Evolutionary conservation across 2,329 filamentous ascomycete species (phyloP).

Genomic region (Aureobasidium pullulans): DNA sequence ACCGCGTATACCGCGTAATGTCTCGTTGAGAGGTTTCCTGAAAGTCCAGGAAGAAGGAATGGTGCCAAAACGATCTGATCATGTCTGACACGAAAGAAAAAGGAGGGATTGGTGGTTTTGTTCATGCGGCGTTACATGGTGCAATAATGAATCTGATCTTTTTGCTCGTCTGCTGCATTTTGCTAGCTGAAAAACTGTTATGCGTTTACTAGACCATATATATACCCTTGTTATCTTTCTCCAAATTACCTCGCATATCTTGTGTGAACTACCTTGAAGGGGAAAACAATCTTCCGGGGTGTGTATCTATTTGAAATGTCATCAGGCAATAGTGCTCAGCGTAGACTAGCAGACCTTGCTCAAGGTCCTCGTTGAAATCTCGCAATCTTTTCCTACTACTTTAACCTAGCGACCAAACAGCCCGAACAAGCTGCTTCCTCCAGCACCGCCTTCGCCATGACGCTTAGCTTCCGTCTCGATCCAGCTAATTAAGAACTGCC

Average conservation of each 20-base stretch:
- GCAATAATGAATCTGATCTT: neutral
- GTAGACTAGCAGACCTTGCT: too few relatives aligned
- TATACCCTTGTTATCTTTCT: neutral
- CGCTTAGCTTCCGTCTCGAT: slow-evolving; percentile 40
- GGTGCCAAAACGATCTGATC: neutral
- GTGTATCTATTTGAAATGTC: too few relatives aligned
- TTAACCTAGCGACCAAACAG: slow-evolving; percentile 16
- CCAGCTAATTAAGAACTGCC: slow-evolving; percentile 39
- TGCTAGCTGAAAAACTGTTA: neutral
- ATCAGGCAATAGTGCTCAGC: too few relatives aligned
- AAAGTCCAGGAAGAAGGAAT: neutral
- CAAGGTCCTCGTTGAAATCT: too few relatives aligned
- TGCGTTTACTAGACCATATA: slow-evolving; percentile 5
- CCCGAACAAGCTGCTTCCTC: slow-evolving; percentile 31
- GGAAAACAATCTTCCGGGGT: too few relatives aligned
- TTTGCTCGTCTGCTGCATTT: neutral
- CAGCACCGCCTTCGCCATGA: slow-evolving; percentile 38
- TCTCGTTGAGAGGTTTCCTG: neutral
- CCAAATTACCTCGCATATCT: neutral
- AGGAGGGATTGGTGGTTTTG: neutral
- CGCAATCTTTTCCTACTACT: too few relatives aligned
- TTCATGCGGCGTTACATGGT: slow-evolving; percentile 7
- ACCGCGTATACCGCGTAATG: neutral
- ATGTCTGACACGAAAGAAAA: slow-evolving; percentile 10
- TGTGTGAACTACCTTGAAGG: too few relatives aligned